phyloP scores from a whole-genome alignment of 140 eudicot genomes.

The Anethum foeniculum region DNA sequence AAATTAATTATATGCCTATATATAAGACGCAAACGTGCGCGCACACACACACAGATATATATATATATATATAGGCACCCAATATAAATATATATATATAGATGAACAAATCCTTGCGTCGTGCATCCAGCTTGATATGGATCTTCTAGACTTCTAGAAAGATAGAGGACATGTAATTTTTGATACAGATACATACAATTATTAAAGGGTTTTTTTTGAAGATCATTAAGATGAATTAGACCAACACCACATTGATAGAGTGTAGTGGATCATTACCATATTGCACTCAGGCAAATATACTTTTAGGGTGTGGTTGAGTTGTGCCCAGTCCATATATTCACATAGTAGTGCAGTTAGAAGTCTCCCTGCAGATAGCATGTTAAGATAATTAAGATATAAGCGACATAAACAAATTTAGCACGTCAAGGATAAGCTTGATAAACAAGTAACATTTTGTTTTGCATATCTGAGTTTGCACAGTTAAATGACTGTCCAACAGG shows the following conservation, averaged over 20 bases:
- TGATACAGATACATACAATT: neutral
- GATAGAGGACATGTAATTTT: neutral
- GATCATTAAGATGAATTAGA: neutral
- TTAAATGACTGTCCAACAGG: neutral
- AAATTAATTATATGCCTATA: neutral
- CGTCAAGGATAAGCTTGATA: neutral
- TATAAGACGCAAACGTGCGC: neutral
- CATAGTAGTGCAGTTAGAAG: conserved; percentile 81
- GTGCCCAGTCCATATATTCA: conserved; percentile 98
- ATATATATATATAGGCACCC: neutral
- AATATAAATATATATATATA: neutral
- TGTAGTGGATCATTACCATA: conserved; percentile 43
- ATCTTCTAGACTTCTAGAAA: neutral
- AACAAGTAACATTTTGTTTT: neutral
- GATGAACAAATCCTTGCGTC: neutral
- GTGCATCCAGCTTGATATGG: neutral
- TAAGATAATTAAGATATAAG: neutral
- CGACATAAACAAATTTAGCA: neutral
- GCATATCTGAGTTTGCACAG: neutral
- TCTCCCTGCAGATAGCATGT: conserved; percentile 54
- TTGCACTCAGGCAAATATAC: conserved; percentile 92
- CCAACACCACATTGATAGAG: neutral
- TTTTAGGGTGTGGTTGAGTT: conserved; percentile 74
- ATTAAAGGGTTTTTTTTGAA: neutral
- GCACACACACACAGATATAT: neutral